A percentile compares a stretch with the other conserved stretches of the same genome.
Conservation (phyloP, 2,329 filamentous ascomycete species). For the Didymosphaeria variabile region DNA sequence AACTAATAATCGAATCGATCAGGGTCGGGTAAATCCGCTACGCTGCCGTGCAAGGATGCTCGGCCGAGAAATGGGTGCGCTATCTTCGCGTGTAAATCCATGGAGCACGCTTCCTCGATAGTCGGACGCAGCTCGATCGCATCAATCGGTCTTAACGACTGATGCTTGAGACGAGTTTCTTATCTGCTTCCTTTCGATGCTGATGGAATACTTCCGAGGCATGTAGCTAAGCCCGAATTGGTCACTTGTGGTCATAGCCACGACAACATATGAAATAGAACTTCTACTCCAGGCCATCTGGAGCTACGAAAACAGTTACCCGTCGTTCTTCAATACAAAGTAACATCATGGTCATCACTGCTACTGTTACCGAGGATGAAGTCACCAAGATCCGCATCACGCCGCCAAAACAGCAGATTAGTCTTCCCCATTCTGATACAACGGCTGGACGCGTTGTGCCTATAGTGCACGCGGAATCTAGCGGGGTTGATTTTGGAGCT, state of each 20-base stretch:
- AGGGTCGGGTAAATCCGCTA: neutral
- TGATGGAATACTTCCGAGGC: too few relatives aligned
- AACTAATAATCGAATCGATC: too few relatives aligned
- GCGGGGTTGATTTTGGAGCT: slow-evolving; percentile 21
- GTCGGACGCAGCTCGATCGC: too few relatives aligned
- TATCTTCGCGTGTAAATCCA: neutral
- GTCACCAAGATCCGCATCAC: slow-evolving; percentile 5
- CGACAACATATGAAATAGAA: too few relatives aligned
- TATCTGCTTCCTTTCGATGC: too few relatives aligned
- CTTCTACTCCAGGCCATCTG: neutral
- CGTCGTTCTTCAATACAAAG: neutral
- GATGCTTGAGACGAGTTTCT: too few relatives aligned
- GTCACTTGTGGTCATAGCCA: too few relatives aligned
- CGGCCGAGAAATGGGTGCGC: slow-evolving; percentile 1
- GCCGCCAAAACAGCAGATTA: neutral
- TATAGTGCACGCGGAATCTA: slow-evolving; percentile 13
- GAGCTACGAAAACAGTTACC: neutral
- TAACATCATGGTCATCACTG: slow-evolving; percentile 16
- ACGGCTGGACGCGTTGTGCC: slow-evolving; percentile 17
- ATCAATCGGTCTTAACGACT: too few relatives aligned
- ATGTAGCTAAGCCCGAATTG: too few relatives aligned
- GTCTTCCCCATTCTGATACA: slow-evolving; percentile 17
- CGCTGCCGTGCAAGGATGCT: slow-evolving; percentile 7
- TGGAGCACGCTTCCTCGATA: too few relatives aligned
- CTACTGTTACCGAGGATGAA: slow-evolving; percentile 7